Evolutionary conservation across 108 stramenopile species (phyloP).

Genomic region (Bacterosira constricta): DNA sequence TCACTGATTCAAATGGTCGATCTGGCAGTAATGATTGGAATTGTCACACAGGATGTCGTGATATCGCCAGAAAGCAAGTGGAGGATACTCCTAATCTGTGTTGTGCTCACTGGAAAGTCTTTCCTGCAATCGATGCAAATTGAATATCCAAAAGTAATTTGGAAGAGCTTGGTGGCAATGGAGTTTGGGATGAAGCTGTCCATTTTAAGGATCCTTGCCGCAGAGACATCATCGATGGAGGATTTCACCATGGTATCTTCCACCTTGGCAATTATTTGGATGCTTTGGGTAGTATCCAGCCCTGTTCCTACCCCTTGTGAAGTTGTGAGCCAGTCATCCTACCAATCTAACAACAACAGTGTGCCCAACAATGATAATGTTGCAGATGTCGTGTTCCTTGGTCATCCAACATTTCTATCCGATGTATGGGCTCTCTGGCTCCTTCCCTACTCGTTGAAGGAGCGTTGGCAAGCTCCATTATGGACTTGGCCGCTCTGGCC

Average conservation of each 20-base stretch:
- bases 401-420: slow-evolving; percentile 53
- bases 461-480: slow-evolving; percentile 49
- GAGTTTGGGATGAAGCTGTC: slow-evolving; percentile 31
- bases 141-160: slow-evolving; percentile 15
- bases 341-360: too few species aligned
- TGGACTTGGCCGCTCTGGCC: slow-evolving; percentile 54
- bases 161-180: neutral
- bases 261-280: slow-evolving; percentile 28
- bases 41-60: slow-evolving; percentile 2
- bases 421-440: slow-evolving; percentile 65
- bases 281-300: slow-evolving; percentile 33
- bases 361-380: neutral
- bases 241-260: slow-evolving; percentile 3
- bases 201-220: slow-evolving; percentile 11
- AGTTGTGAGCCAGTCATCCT: neutral
- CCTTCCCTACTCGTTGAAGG: slow-evolving; percentile 47
- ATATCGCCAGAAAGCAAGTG: slow-evolving; percentile 7
- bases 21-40: slow-evolving; percentile 35
- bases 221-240: neutral
- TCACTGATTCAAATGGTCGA: slow-evolving; percentile 29
- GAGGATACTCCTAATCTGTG: slow-evolving; percentile 10
- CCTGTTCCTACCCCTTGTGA: slow-evolving; percentile 38
- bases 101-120: slow-evolving; percentile 26
- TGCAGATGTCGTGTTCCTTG: slow-evolving; percentile 26
- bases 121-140: slow-evolving; percentile 18